Evolutionary conservation across 345 rosid genomes (phyloP).

Genomic region (Rhizophora mangle): DNA sequence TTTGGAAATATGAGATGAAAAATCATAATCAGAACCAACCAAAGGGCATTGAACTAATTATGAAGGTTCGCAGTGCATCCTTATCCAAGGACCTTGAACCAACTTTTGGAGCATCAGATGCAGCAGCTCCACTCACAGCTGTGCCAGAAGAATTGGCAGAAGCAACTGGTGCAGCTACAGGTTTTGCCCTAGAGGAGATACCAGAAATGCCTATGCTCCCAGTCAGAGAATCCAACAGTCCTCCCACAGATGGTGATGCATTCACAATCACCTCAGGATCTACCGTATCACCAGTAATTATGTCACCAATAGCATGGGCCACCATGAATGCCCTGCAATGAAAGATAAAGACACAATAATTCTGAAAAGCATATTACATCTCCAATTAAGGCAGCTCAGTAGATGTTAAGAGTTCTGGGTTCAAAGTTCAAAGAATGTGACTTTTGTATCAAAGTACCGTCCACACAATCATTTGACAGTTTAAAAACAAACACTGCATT

Average conservation of each 20-base stretch:
- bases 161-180: constrained; percentile 71
- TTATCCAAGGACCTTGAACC: constrained; percentile 79
- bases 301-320: constrained; percentile 78
- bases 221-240: constrained; percentile 90
- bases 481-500: too few relatives aligned
- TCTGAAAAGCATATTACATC: neutral
- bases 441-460: too few relatives aligned
- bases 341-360: neutral
- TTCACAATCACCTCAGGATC: constrained; percentile 86
- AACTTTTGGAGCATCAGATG: constrained; percentile 66
- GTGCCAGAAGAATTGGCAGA: constrained; percentile 54
- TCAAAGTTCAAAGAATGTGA: too few relatives aligned
- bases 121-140: constrained; percentile 43
- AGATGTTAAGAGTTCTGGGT: too few relatives aligned
- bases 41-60: constrained; percentile 80
- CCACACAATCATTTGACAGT: too few relatives aligned
- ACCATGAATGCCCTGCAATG: constrained; percentile 77
- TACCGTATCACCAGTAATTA: constrained; percentile 64
- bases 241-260: constrained; percentile 78
- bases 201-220: constrained; percentile 86
- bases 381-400: neutral
- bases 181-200: constrained; percentile 81
- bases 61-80: constrained; percentile 70
- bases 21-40: constrained; percentile 56
- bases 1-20: constrained; percentile 19